Conservation (phyloP, 2,329 filamentous ascomycete genomes). For the Amauroascus verrucosus region DNA sequence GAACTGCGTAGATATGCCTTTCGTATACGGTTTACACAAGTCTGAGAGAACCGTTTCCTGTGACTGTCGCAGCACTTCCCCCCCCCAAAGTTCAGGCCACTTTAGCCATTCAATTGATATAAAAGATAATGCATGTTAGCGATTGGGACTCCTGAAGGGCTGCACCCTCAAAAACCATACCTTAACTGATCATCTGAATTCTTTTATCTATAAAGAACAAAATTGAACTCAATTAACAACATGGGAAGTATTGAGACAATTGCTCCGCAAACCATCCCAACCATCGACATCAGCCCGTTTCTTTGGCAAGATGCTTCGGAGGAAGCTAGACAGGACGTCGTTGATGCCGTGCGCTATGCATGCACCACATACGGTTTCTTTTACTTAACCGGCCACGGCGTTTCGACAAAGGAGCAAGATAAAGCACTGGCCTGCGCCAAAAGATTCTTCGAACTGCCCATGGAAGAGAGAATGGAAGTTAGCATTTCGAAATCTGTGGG, state of each 20-base stretch:
- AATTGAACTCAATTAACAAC: not conserved
- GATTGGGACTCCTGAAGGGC: not conserved
- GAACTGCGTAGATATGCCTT: not conserved
- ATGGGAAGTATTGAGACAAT: not conserved
- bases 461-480: not conserved
- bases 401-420: not conserved
- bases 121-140: not conserved
- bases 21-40: not conserved
- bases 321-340: not conserved
- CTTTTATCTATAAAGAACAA: not conserved
- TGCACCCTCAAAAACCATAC: not conserved
- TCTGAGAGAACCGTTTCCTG: not conserved
- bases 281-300: not conserved
- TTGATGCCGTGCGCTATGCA: not conserved
- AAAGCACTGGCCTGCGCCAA: not conserved
- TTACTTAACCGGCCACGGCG: not conserved
- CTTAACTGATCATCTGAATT: not conserved
- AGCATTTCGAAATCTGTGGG: not conserved
- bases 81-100: not conserved
- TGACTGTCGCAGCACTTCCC: not conserved
- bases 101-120: not conserved
- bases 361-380: not conserved
- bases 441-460: not conserved
- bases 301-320: not conserved
- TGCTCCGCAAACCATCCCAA: not conserved